Conservation (phyloP, 2,329 filamentous ascomycete species). For the Talaromyces funiculosus region DNA sequence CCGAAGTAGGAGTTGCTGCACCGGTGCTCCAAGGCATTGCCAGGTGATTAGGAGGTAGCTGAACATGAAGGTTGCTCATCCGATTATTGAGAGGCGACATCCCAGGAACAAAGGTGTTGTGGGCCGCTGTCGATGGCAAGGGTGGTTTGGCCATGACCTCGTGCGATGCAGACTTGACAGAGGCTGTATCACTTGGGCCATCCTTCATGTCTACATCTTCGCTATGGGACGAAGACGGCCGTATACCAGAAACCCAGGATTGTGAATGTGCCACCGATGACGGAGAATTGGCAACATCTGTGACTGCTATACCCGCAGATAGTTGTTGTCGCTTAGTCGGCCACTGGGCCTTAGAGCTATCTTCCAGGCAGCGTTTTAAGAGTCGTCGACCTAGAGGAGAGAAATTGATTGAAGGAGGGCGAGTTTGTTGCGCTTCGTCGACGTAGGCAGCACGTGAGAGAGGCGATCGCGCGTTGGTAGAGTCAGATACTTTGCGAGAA, state of each 20-base stretch:
- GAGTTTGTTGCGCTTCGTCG: conserved; percentile 38
- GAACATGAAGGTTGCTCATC: conserved; percentile 22
- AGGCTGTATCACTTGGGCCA: conserved; percentile 23
- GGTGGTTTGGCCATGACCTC: conserved; percentile 16
- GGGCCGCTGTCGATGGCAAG: conserved; percentile 32
- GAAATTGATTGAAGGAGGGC: conserved; percentile 24
- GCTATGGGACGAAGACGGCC: conserved; percentile 9
- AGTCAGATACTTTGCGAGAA: conserved; percentile 3
- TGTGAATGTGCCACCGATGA: background rate
- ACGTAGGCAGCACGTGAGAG: conserved; percentile 33
- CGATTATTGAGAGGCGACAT: conserved; percentile 17
- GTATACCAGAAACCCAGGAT: background rate
- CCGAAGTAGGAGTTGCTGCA: conserved; percentile 23
- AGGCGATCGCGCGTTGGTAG: conserved; percentile 18
- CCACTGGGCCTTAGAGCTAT: conserved; percentile 34
- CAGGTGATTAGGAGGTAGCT: conserved; percentile 22
- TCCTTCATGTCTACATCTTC: conserved; percentile 46
- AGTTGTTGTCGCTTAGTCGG: conserved; percentile 19
- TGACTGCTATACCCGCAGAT: conserved; percentile 13
- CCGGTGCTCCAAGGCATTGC: conserved; percentile 24
- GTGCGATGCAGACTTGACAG: background rate
- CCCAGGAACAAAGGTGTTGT: conserved; percentile 29
- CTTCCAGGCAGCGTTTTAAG: conserved; percentile 37
- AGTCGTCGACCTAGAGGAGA: conserved; percentile 40
- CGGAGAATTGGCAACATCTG: background rate